Evolutionary conservation across 148 eudicot species (phyloP), one percentile per base, ranked within the genome.

Genomic region (Chenopodium suecicum): DNA sequence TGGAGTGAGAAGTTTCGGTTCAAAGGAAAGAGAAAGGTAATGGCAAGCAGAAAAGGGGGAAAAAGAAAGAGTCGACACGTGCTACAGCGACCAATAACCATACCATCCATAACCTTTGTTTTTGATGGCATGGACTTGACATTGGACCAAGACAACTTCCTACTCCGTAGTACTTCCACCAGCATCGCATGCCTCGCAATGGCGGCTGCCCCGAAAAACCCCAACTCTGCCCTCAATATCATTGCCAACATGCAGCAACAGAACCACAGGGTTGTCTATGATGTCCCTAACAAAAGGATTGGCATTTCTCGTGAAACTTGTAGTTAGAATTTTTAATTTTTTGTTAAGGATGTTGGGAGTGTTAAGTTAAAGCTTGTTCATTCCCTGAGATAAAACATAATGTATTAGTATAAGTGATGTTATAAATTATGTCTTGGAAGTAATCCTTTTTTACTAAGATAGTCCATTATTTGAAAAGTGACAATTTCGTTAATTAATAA

Each of bases 241-340:
- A 86, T 94, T 17, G 95, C 95, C 76, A 93, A 86, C 75, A 83
- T 91, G 95, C 98, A 94, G 79, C 98, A 94, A 23, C 98, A 94
- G 80, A 93, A 94, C 85, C 97, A 90, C 56, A 82, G 98, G 69
- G 63, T 94, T 27, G 70, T 90, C 50, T 87, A 90, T 79, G 98
- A 94, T 79, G 74, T 88, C 9, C 90, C 91, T 32, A 93, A 91
- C 56, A 88, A 90, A 68, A 93, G 86, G 92, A 81, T 94, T 23
- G 98, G 95, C 9, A 91, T 94, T 22, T 82, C 95, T 6, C 94
- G 95, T 48, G 97, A 94, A 75, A 52, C 63, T 8, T 94, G 98
- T 79, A 85, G 88, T 77, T 86, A 83, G 71, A 8, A n/a, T 25
- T 23, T 25, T 77, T 84, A 83, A 12, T 23, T 25, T 23, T 25